Base-by-base conservation (phyloP, 768 basidiomycete genomes). In the Gymnopilus junonius region DNA sequence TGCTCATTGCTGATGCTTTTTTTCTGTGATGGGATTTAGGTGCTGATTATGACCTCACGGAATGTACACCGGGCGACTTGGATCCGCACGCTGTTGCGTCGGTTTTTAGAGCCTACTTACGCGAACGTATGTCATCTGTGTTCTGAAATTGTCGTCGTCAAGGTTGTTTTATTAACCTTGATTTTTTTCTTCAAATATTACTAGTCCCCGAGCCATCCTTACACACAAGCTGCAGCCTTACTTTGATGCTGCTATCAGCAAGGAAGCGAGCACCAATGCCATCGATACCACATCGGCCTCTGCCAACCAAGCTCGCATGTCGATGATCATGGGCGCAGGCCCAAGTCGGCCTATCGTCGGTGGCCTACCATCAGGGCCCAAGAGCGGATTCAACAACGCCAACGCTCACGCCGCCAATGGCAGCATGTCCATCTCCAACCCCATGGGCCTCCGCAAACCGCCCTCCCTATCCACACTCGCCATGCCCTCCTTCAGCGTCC, bases 31-130 rank as follows among this genome's bases (percentile, higher is more conserved):
- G 58, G 58, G n/a, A 72, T 39, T 40, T 69, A 90, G 94, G 95
- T 61, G 91, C 90, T 55, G 96, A 98, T 77, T 94, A 90, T 69
- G 90, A 95, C 71, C 85, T 98, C 78, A 77, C 82, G 40, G 85
- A 86, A 64, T 91, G 89, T 65, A 84, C 85, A 54, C 95, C 94
- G 25, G 87, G 91, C 8, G 95, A 98, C 70, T 77, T 98, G 35
- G 96, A 98, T 71, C 96, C 96, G 50, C 95, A 98, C 74, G 93
- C 94, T 1, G 95, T 98, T 7, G 89, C 95, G 20, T 93, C 93
- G 25, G 80, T 97, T 31, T 97, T 97, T 79, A 97, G 97, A 75
- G 90, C 93, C 1, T 98, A 88, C 74, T 80, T 98, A 43, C 90
- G 96, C 60, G 95, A 97, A 84, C 79, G 95, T 97, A 77, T 80